Base-by-base conservation (phyloP, 148 eudicot species). In the Rhododendron griersonianum region DNA sequence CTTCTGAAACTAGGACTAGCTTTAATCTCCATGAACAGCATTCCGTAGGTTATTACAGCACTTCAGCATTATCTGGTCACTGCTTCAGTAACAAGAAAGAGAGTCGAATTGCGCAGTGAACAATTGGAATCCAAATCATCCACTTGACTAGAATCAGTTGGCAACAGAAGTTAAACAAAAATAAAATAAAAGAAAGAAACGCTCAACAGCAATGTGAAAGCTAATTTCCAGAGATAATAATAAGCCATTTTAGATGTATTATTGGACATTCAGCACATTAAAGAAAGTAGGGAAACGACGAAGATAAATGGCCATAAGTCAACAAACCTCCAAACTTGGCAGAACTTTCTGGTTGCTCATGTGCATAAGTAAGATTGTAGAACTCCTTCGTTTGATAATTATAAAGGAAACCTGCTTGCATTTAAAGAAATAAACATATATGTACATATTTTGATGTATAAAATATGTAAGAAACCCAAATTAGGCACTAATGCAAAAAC, bases 361-460 rank as follows among this genome's bases (percentile, higher is more conserved):
- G 98, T 78, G 98, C 99, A 87, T 91, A 92, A 84, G 98, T 94
- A 83, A 96, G 92, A 87, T 96, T 96, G 83, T 95, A 94, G 88
- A 96, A 96, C 90, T 96, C 99, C 87, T 90, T 96, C 81, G 99
- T 95, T 84, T 96, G 99, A 89, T 92, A 94, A 89, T 95, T 96
- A 87, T 93, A 96, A 13, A 96, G 94, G 88, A 95, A 94, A 82
- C 99, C 99, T 96, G 96, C 93, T 89, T 28, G 76, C 6, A 83
- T 39, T n/a, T n/a, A 37, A 59, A 39, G 83, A n/a, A 23, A 65
- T 23, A n/a, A n/a, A 65, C 30, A 65, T 5, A 65, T 3, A 65
- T n/a, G 30, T 7, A 65, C 13, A 65, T 25, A 65, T 7, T 59
- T 59, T 19, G 9, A n/a, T n/a, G 13, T 14, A 71, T 11, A 30